Evolutionary conservation across 148 eudicot genomes (phyloP), one percentile per base, ranked within the genome.

Genomic region (Polygonum aviculare): DNA sequence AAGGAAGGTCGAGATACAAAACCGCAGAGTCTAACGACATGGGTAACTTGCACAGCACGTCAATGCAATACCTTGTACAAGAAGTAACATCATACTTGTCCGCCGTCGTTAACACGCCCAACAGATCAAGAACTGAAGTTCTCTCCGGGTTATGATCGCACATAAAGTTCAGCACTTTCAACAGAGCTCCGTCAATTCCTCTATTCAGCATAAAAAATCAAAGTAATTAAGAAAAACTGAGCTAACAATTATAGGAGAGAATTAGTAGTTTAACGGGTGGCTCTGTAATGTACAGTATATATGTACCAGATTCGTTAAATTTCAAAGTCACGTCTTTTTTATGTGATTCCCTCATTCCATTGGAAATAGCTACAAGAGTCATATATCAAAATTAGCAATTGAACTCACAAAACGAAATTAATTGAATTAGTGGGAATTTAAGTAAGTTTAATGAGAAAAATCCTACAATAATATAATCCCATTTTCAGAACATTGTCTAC

Each of bases 51-150:
- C 90, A 82, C 60, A 90, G 75, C 41, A 84, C 48, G 60, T 86
- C 82, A 60, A 89, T 88, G 79, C 94, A 90, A 74, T 84, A 81
- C 78, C 92, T 79, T 92, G 88, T 88, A 75, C 94, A 88, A 15
- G 92, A 90, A 79, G 85, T 91, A 70, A 90, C 94, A 84, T 90
- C 94, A 82, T 87, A 90, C 73, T 90, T 90, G 81, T 90, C 94
- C 0, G 94, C 94, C 59, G 94, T 90, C 92, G 88, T 86, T 79
- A 88, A 52, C 71, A 90, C 88, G 77, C 85, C 94, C 71, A 90
- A 84, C 82, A 90, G 79, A 38, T 87, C 90, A 48, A 88, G 79
- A 67, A 89, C 88, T 26, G 89, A 81, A 73, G 82, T 83, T 72
- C 87, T 83, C 36, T 81, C 79, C 50, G 88, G 77, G 75, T 85